Percentiles rank a stretch among this genome's conserved stretches.
These are phyloP conservation scores for Fusarium sp. DNA, from an alignment of 2,329 filamentous ascomycete genomes.

Conservation along the genomic window DNA sequence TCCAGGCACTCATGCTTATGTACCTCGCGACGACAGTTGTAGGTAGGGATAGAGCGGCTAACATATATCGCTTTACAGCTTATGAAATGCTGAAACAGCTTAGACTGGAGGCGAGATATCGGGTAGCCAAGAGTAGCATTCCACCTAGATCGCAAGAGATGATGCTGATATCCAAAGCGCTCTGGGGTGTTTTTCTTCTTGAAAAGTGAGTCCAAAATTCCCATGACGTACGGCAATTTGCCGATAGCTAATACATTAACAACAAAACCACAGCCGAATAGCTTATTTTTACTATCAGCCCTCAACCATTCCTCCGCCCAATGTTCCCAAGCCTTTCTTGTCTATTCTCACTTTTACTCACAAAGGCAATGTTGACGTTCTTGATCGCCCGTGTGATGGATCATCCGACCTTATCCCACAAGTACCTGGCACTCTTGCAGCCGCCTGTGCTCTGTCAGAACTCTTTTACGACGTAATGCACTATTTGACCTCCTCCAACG, in stretches of 20 bases:
- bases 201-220: conserved; percentile 6
- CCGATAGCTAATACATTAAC: background rate
- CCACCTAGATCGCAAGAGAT: conserved; percentile 1
- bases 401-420: conserved; percentile 5
- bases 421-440: background rate
- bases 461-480: conserved; percentile 10
- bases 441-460: background rate
- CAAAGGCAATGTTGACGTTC: conserved; percentile 2
- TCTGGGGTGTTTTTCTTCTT: conserved; percentile 9
- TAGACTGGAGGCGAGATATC: background rate
- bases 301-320: background rate
- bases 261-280: background rate
- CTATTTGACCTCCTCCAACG: background rate
- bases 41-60: conserved; percentile 3
- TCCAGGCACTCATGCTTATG: conserved; percentile 4
- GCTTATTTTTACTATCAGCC: conserved; percentile 12
- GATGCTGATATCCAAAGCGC: conserved; percentile 4
- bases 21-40: background rate
- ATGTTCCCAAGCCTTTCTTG: conserved; percentile 1
- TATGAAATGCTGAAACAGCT: conserved; percentile 9
- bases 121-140: background rate
- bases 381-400: conserved; percentile 1
- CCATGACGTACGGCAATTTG: background rate
- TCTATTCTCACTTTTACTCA: background rate
- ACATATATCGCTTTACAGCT: background rate